phyloP scores from a whole-genome alignment of 441 rosid genomes.

The Geranium incanum region DNA sequence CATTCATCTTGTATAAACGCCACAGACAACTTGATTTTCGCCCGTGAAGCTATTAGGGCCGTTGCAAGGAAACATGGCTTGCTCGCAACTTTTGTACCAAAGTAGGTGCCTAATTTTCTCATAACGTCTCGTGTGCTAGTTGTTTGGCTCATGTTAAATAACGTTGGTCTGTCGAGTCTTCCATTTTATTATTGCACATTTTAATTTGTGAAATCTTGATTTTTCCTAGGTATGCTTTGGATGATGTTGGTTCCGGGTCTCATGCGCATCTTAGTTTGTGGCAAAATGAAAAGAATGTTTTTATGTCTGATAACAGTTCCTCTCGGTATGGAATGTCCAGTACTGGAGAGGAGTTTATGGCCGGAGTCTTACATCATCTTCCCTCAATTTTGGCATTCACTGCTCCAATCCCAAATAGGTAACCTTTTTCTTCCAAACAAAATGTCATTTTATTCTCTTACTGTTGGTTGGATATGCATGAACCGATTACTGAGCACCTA shows the following conservation, averaged over 20 bases:
- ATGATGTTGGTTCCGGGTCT: conserved; percentile 91
- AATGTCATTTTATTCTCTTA: not conserved
- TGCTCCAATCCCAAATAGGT: conserved; percentile 94
- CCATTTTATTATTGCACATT: not conserved
- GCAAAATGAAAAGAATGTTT: conserved; percentile 71
- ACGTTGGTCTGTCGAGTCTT: not conserved
- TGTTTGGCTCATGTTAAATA: not conserved
- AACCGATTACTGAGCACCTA: no score
- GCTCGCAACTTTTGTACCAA: conserved; percentile 83
- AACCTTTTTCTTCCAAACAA: conserved; percentile 6
- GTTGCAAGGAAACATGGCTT: conserved; percentile 74
- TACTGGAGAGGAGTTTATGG: conserved; percentile 74
- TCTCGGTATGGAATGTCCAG: conserved; percentile 66
- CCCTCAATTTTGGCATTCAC: conserved; percentile 78
- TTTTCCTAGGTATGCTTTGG: conserved; percentile 53
- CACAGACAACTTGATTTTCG: conserved; percentile 72
- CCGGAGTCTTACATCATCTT: conserved; percentile 82
- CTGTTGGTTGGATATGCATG: no score
- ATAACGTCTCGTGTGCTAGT: not conserved
- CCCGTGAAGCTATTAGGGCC: conserved; percentile 73
- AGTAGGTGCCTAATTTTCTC: conserved; percentile 42
- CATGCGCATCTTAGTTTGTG: conserved; percentile 89
- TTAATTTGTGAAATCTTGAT: not conserved
- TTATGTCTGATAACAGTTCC: conserved; percentile 55
- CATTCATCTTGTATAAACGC: conserved; percentile 46